phyloP scores from a whole-genome alignment of 768 basidiomycete genomes.

The Erythrobasidium yunnanense region DNA sequence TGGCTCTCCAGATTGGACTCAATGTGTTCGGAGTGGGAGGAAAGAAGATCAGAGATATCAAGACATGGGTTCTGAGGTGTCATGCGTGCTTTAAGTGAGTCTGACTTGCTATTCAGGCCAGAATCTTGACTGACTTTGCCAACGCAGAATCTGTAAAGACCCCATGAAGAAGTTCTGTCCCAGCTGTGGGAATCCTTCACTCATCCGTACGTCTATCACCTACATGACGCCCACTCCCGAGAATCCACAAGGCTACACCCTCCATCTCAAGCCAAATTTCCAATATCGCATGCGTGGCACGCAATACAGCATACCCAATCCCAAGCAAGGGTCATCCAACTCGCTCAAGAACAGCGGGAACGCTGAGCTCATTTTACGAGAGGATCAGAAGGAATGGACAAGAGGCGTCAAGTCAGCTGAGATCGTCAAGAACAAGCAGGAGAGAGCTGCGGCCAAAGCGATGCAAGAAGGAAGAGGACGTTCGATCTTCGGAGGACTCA shows the following conservation, averaged over 20 bases:
- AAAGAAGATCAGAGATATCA: conserved; percentile 75
- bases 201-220: conserved; percentile 83
- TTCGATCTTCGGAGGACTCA: conserved; percentile 40
- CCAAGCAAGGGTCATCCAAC: conserved; percentile 62
- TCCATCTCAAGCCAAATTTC: conserved; percentile 92
- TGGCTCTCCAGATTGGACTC: conserved; percentile 84
- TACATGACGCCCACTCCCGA: conserved; percentile 41
- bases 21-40: conserved; percentile 82
- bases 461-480: conserved; percentile 43
- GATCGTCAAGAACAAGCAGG: conserved; percentile 63
- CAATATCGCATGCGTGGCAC: conserved; percentile 86
- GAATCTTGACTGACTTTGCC: background rate
- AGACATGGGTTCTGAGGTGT: conserved; percentile 90
- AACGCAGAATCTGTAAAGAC: conserved; percentile 80
- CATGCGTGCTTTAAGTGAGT: conserved; percentile 98
- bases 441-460: conserved; percentile 60
- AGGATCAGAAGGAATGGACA: conserved; percentile 82
- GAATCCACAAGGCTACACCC: conserved; percentile 53
- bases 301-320: conserved; percentile 79
- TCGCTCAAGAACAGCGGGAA: conserved; percentile 49
- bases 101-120: background rate
- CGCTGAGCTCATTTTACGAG: conserved; percentile 73
- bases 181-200: conserved; percentile 83
- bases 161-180: conserved; percentile 91
- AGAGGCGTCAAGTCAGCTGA: conserved; percentile 69